Base-by-base conservation (phyloP, 1,284 basidiomycete species). In the Cutaneotrichosporon cutaneum region DNA sequence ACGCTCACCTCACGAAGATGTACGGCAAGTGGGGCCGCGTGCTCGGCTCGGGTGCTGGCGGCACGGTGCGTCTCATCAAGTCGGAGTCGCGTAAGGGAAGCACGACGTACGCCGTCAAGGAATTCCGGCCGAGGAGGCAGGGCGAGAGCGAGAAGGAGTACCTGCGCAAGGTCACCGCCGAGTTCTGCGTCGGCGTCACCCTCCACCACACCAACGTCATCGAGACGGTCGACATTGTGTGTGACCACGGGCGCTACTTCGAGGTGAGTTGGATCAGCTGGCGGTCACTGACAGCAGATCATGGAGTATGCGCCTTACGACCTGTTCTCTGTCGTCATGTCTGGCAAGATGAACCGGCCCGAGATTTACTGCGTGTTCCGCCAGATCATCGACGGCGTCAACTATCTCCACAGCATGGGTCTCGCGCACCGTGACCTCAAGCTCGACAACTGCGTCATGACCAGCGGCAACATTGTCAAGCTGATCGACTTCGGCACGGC, bases 231-330 rank as follows among this genome's bases (percentile, higher is more conserved):
- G 96, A 99, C 79, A 99, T 99, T 77, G 93, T 99, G 67, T 91
- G 89, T 64, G 95, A 99, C 82, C 91, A 95, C 74, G 94, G 94
- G 7, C 94, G 95, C 77, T 99, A 94, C 81, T 99, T 95, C 81
- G 94, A 97, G 89, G 94, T 93, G 68, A 71, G 82, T 77, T 33
- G 16, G n/a, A 24, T 16, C n/a, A 22, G 70, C 52, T 42, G 53
- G 39, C 57, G 58, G 53, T 60, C 56, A 53, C 59, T 64, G 44
- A 65, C 56, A 7, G 0, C 70, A 94, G 92, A 89, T 95, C 80
- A 99, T 99, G 96, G 94, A 99, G 81, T 99, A 97, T 73, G 96
- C 96, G 1, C 95, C 96, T 16, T 96, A 89, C 77, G 96, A 99
- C 81, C 87, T 99, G 57, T 99, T 99, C 83, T 92, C 90, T 61